A percentile compares a stretch with the other conserved stretches of the same genome.
These are phyloP conservation scores for Didymella pinodella DNA, from an alignment of 2,329 filamentous ascomycete species.

Conservation along the genomic window DNA sequence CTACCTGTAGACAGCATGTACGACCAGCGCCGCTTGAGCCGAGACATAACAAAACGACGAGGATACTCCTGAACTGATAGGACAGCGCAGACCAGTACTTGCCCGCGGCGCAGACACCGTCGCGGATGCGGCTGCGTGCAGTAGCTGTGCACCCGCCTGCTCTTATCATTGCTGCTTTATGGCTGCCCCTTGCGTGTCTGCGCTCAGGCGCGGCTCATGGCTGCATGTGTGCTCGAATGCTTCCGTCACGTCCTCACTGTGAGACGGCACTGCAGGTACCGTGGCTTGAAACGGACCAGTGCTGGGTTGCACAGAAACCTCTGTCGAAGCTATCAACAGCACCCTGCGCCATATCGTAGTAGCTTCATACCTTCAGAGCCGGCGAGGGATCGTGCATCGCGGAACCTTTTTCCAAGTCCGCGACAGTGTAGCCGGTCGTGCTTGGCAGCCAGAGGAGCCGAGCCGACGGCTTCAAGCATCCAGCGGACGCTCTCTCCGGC, in stretches of 20 bases:
- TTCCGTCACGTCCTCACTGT: constrained; percentile 6
- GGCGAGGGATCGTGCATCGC: constrained; percentile 20
- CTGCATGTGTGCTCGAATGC: constrained; percentile 9
- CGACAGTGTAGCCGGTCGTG: constrained; percentile 21
- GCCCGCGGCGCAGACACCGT: constrained; percentile 10
- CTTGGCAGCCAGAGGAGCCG: constrained; percentile 25
- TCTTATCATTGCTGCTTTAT: constrained; percentile 13
- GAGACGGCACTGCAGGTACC: constrained; percentile 17
- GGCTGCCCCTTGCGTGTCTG: constrained; percentile 10
- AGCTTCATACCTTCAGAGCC: constrained; percentile 1
- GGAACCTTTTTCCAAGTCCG: constrained; percentile 26
- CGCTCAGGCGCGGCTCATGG: constrained; percentile 5
- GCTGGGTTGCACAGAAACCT: constrained; percentile 1
- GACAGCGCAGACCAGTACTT: constrained; percentile 8
- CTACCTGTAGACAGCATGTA: constrained; percentile 4
- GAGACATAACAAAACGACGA: constrained; percentile 10
- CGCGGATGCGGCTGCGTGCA: constrained; percentile 18
- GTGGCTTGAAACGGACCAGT: neutral
- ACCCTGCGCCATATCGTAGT: neutral
- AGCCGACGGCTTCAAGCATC: constrained; percentile 30
- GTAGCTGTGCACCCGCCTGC: constrained; percentile 13
- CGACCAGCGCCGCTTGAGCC: constrained; percentile 5
- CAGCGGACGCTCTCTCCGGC: constrained; percentile 23
- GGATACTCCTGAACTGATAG: neutral
- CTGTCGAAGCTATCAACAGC: constrained; percentile 1